Evolutionary conservation across 2,329 filamentous ascomycete species (phyloP).

Genomic region (Stachybotrys echinatus): DNA sequence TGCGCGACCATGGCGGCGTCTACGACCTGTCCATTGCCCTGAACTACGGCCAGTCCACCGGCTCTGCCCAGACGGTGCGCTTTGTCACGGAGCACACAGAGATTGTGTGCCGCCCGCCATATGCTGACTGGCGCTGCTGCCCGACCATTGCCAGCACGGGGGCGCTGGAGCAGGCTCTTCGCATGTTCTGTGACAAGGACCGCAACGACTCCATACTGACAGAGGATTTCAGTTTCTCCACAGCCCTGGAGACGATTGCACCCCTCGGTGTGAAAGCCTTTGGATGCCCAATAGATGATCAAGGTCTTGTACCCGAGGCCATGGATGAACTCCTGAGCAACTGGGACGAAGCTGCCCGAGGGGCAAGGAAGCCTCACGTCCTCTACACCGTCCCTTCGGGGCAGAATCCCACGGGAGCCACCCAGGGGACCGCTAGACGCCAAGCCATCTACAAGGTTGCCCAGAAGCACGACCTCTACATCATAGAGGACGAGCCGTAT

Average conservation of each 20-base stretch:
- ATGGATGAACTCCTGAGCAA: constrained; percentile 45
- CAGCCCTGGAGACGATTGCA: constrained; percentile 53
- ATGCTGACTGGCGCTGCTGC: constrained; percentile 82
- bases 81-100: constrained; percentile 96
- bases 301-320: constrained; percentile 46
- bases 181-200: constrained; percentile 69
- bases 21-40: constrained; percentile 81
- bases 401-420: constrained; percentile 88
- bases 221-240: constrained; percentile 88
- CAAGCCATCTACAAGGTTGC: constrained; percentile 71
- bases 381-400: constrained; percentile 66
- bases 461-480: constrained; percentile 78
- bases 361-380: constrained; percentile 46
- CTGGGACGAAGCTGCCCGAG: constrained; percentile 42
- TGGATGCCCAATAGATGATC: constrained; percentile 45
- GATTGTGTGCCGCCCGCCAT: constrained; percentile 79
- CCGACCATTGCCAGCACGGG: constrained; percentile 84
- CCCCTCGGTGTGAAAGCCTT: constrained; percentile 48
- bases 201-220: constrained; percentile 75
- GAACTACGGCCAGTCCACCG: constrained; percentile 88
- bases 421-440: constrained; percentile 63
- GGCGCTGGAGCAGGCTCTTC: constrained; percentile 74
- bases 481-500: constrained; percentile 91
- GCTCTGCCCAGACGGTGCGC: constrained; percentile 79
- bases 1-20: constrained; percentile 46